phyloP scores from a whole-genome alignment of 75 land plant species.

The Pinus taeda region DNA sequence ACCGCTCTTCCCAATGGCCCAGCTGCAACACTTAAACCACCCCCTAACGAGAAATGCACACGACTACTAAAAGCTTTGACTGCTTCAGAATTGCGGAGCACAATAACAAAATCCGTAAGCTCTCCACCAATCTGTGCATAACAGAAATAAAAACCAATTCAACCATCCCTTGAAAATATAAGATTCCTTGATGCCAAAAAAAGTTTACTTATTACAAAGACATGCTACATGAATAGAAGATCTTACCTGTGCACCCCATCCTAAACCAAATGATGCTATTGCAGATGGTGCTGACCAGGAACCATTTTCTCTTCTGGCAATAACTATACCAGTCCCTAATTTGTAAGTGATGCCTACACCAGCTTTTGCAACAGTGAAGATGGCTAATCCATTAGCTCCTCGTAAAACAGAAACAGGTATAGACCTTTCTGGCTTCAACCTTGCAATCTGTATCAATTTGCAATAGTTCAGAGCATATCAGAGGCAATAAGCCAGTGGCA shows the following conservation, averaged over 20 bases:
- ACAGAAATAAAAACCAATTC: not conserved
- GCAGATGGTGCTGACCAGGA: slow-evolving; percentile 93
- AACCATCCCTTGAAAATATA: not conserved
- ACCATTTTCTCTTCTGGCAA: slow-evolving; percentile 68
- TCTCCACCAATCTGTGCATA: slow-evolving; percentile 72
- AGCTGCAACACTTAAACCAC: slow-evolving; percentile 86
- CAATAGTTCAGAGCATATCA: not conserved
- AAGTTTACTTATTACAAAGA: not conserved
- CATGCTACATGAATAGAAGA: not conserved
- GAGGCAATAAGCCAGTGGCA: not conserved
- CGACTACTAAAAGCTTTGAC: slow-evolving; percentile 86
- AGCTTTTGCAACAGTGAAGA: slow-evolving; percentile 75
- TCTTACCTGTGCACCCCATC: slow-evolving; percentile 89
- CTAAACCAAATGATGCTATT: slow-evolving; percentile 68
- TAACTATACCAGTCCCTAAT: slow-evolving; percentile 79
- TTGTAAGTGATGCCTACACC: slow-evolving; percentile 73
- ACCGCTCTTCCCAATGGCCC: slow-evolving; percentile 82
- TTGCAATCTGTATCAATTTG: slow-evolving; percentile 27
- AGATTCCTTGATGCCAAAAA: not conserved
- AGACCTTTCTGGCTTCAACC: slow-evolving; percentile 53
- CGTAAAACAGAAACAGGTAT: slow-evolving; percentile 71
- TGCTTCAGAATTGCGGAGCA: slow-evolving; percentile 64
- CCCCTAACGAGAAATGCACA: slow-evolving; percentile 82
- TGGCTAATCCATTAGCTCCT: slow-evolving; percentile 77
- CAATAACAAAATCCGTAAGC: slow-evolving; percentile 78